Percentiles rank a stretch among this genome's conserved stretches.
Conservation (phyloP, 768 basidiomycete species). For the Xerocomus potaroensis region DNA sequence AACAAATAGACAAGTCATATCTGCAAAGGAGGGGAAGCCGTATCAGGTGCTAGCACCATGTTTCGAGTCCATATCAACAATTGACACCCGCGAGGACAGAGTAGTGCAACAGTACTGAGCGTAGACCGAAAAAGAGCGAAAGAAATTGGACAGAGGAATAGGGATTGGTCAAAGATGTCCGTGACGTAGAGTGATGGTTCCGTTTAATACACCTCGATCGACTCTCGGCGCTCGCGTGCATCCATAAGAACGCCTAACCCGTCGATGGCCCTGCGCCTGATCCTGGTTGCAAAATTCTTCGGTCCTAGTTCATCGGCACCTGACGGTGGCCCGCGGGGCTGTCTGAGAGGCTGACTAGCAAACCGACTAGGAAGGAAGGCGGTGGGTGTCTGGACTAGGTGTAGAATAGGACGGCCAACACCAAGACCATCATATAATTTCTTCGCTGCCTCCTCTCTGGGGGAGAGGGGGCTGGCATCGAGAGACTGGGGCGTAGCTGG, state of each 20-base stretch:
- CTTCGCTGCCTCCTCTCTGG: slow-evolving; percentile 83
- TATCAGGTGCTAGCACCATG: slow-evolving; percentile 24
- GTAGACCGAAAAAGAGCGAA: slow-evolving; percentile 21
- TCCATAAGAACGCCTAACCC: slow-evolving; percentile 76
- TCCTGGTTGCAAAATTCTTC: slow-evolving; percentile 85
- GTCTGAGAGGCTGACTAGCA: slow-evolving; percentile 71
- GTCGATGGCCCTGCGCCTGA: slow-evolving; percentile 80
- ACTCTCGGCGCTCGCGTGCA: slow-evolving; percentile 75
- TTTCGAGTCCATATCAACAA: slow-evolving; percentile 19
- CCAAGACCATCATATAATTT: slow-evolving; percentile 86
- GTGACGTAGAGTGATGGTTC: slow-evolving; percentile 4
- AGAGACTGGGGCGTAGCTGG: slow-evolving; percentile 70
- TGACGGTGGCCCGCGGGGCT: slow-evolving; percentile 85
- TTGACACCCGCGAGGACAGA: slow-evolving; percentile 6
- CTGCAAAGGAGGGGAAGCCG: slow-evolving; percentile 25
- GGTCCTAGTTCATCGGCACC: slow-evolving; percentile 82
- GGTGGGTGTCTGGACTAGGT: slow-evolving; percentile 15
- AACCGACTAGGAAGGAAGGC: slow-evolving; percentile 45
- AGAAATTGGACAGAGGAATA: slow-evolving; percentile 11
- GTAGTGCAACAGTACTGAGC: slow-evolving; percentile 13
- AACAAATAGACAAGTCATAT: slow-evolving; percentile 18
- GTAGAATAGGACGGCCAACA: slow-evolving; percentile 64
- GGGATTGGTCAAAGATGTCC: slow-evolving; percentile 8
- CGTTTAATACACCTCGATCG: slow-evolving; percentile 63
- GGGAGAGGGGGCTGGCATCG: slow-evolving; percentile 58